These are phyloP conservation scores for Nemania diffusa DNA, from an alignment of 2,329 filamentous ascomycete species.

Conservation along the genomic window DNA sequence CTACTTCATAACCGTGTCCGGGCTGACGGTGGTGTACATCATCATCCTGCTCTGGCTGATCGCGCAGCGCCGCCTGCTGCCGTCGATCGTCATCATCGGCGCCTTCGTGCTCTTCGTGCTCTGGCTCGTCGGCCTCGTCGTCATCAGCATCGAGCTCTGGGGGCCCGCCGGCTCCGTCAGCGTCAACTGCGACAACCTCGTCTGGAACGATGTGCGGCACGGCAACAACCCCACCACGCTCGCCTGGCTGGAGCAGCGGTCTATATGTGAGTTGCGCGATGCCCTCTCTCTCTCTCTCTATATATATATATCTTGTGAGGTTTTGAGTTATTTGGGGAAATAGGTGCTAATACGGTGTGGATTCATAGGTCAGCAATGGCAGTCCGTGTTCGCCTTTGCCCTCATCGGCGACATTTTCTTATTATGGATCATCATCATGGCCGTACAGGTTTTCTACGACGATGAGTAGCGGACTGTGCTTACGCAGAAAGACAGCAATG, in stretches of 20 bases:
- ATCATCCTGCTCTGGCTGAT: constrained; percentile 71
- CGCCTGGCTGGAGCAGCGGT: constrained; percentile 71
- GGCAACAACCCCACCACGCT: constrained; percentile 66
- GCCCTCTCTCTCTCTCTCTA: neutral
- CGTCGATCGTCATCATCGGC: constrained; percentile 70
- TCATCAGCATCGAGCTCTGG: constrained; percentile 71
- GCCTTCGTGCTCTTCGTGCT: constrained; percentile 73
- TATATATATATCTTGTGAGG: too few relatives aligned
- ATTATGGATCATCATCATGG: constrained; percentile 76
- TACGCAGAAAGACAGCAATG: neutral
- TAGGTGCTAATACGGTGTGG: neutral
- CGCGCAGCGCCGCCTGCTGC: constrained; percentile 68
- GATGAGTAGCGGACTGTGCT: constrained; percentile 25
- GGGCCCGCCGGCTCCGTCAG: constrained; percentile 68
- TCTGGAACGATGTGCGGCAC: constrained; percentile 61
- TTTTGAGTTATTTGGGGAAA: neutral
- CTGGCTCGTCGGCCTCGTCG: constrained; percentile 74
- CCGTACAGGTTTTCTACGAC: constrained; percentile 69
- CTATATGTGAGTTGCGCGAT: constrained; percentile 64
- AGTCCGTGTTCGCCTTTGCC: constrained; percentile 71
- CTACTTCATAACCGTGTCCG: constrained; percentile 69
- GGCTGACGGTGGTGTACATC: constrained; percentile 74
- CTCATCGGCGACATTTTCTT: constrained; percentile 69
- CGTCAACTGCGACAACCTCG: constrained; percentile 67
- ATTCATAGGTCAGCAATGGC: constrained; percentile 67